Conservation (phyloP, 768 basidiomycete species). For the Gloeopeniophorella convolvens region DNA sequence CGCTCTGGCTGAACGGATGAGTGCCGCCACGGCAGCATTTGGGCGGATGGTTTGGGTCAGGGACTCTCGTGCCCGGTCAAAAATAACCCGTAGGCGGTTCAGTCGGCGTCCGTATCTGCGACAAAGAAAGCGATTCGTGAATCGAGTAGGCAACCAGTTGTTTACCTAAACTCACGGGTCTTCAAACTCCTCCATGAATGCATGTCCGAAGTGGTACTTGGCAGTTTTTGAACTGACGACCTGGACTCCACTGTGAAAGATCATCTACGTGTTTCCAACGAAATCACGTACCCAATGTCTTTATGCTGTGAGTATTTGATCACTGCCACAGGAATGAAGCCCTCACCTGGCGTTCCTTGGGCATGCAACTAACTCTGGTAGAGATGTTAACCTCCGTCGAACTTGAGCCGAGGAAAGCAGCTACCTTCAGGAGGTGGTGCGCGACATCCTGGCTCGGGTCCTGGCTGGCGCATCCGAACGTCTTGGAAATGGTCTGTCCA, state of each 20-base stretch:
- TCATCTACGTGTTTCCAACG: background rate
- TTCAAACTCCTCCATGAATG: constrained; percentile 52
- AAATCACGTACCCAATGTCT: constrained; percentile 55
- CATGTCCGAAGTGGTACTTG: constrained; percentile 54
- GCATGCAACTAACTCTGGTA: constrained; percentile 63
- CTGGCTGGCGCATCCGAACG: constrained; percentile 45
- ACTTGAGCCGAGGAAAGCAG: constrained; percentile 7
- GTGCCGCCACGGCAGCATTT: constrained; percentile 35
- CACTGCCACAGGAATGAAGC: background rate
- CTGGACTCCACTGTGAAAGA: constrained; percentile 27
- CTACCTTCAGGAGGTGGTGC: constrained; percentile 59
- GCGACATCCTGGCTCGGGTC: constrained; percentile 57
- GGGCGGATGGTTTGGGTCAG: constrained; percentile 49
- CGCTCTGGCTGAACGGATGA: constrained; percentile 45
- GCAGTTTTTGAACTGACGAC: constrained; percentile 60
- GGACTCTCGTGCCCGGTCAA: constrained; percentile 39
- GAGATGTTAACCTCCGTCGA: constrained; percentile 2
- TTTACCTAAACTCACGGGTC: constrained; percentile 43
- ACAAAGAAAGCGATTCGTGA: background rate
- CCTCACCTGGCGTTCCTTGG: constrained; percentile 58
- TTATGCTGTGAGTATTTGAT: constrained; percentile 14
- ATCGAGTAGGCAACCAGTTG: background rate
- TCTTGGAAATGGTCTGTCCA: constrained; percentile 65
- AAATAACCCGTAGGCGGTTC: constrained; percentile 53
- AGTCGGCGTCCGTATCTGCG: constrained; percentile 47